Conservation (phyloP, 805 yeast genomes). For the Wickerhamomyces canadensis region DNA sequence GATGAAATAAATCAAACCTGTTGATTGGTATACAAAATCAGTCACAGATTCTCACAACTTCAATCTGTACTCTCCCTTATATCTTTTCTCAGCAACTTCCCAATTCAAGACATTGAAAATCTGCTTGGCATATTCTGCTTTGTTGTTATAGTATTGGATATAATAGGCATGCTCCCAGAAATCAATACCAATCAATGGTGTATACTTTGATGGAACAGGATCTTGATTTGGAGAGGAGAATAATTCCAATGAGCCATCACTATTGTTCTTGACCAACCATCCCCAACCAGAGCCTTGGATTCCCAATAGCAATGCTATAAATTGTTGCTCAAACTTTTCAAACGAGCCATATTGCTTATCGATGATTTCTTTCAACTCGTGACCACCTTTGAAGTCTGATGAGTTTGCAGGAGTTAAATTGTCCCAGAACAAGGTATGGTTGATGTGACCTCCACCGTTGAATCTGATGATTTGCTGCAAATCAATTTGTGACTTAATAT, state of each 20-base stretch:
- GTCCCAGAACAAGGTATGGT: constrained; percentile 46
- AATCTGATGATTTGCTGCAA: constrained; percentile 41
- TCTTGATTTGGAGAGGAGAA: constrained; percentile 44
- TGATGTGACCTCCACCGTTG: constrained; percentile 47
- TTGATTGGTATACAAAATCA: neutral
- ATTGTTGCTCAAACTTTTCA: constrained; percentile 35
- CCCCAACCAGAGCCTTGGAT: constrained; percentile 54
- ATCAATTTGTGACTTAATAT: constrained; percentile 36
- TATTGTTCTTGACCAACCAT: constrained; percentile 39
- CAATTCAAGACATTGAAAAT: constrained; percentile 47
- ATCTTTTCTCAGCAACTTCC: constrained; percentile 45
- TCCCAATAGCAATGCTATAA: constrained; percentile 39
- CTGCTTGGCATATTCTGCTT: constrained; percentile 44
- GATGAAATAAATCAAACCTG: neutral
- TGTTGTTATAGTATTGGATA: constrained; percentile 46
- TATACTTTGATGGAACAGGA: constrained; percentile 35
- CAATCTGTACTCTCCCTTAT: constrained; percentile 11
- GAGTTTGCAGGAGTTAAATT: constrained; percentile 35
- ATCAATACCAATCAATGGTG: constrained; percentile 44
- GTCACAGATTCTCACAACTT: constrained; percentile 5
- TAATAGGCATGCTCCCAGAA: constrained; percentile 53
- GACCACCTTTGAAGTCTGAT: constrained; percentile 31
- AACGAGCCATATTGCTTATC: constrained; percentile 39
- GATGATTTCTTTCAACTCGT: constrained; percentile 34
- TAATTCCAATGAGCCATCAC: constrained; percentile 36